A percentile compares a stretch with the other conserved stretches of the same genome.
Evolutionary conservation across 768 basidiomycete genomes (phyloP).

Genomic region (Xanthoconium stramineum): DNA sequence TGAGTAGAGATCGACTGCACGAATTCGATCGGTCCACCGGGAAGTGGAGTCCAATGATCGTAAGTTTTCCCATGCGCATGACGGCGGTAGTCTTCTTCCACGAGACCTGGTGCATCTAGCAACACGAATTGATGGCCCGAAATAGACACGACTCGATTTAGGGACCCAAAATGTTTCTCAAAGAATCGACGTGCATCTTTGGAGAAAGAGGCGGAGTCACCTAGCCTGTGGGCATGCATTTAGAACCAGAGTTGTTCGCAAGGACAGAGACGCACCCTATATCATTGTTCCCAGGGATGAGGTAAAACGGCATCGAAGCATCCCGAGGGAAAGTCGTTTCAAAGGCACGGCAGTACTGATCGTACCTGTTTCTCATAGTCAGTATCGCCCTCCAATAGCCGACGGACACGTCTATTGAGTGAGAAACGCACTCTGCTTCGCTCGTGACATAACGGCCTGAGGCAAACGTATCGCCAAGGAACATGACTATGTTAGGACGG

Average conservation of each 20-base stretch:
- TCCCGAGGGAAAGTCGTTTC: constrained; percentile 53
- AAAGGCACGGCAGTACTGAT: constrained; percentile 57
- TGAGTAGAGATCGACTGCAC: constrained; percentile 43
- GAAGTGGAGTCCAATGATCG: constrained; percentile 52
- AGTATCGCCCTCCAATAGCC: not conserved
- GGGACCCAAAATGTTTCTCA: constrained; percentile 58
- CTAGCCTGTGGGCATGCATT: constrained; percentile 41
- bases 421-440: constrained; percentile 48
- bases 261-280: constrained; percentile 47
- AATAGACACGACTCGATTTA: constrained; percentile 59
- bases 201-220: constrained; percentile 48
- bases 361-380: constrained; percentile 46
- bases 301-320: constrained; percentile 43
- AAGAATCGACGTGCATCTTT: constrained; percentile 58
- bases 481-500: constrained; percentile 63
- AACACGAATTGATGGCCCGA: constrained; percentile 71
- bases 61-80: constrained; percentile 48
- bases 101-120: constrained; percentile 73
- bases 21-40: constrained; percentile 58
- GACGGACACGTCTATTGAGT: constrained; percentile 22
- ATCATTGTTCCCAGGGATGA: constrained; percentile 81
- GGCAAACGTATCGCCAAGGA: constrained; percentile 75
- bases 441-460: constrained; percentile 52
- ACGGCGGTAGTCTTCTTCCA: constrained; percentile 78
- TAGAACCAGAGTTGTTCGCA: not conserved